These are phyloP conservation scores for Globisporangium splendens DNA, from an alignment of 352 stramenopile species.

Conservation along the genomic window DNA sequence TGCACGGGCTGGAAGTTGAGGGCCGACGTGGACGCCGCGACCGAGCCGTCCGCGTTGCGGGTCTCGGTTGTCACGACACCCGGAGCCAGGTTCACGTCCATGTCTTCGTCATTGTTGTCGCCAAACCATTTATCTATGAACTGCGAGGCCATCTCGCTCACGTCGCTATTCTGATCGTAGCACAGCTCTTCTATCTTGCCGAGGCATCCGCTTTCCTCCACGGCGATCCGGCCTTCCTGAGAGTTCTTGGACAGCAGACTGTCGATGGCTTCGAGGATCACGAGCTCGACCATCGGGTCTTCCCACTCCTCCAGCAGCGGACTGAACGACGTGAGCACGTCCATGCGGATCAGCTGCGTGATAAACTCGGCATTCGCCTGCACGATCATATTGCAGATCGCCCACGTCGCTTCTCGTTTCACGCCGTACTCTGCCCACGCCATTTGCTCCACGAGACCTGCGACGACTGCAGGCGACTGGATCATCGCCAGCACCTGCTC, in stretches of 20 bases:
- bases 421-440: slow-evolving; percentile 85
- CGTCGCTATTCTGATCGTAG: slow-evolving; percentile 79
- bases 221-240: slow-evolving; percentile 48
- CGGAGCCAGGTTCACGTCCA: slow-evolving; percentile 40
- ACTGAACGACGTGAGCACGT: slow-evolving; percentile 68
- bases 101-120: slow-evolving; percentile 46
- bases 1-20: slow-evolving; percentile 75
- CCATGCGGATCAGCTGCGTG: slow-evolving; percentile 62
- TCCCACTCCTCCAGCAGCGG: slow-evolving; percentile 81
- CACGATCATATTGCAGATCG: slow-evolving; percentile 85
- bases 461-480: slow-evolving; percentile 59
- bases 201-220: slow-evolving; percentile 79
- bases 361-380: slow-evolving; percentile 57
- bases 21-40: slow-evolving; percentile 23
- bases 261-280: slow-evolving; percentile 80
- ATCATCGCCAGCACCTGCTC: slow-evolving; percentile 79
- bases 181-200: slow-evolving; percentile 79
- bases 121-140: slow-evolving; percentile 83
- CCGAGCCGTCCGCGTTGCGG: slow-evolving; percentile 7
- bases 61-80: slow-evolving; percentile 30
- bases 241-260: slow-evolving; percentile 67
- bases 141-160: slow-evolving; percentile 67
- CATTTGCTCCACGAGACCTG: slow-evolving; percentile 75
- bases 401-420: slow-evolving; percentile 82
- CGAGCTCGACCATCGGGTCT: slow-evolving; percentile 82